Evolutionary conservation across 306 rosid species (phyloP).

Genomic region (Vigna reflexopilosa): DNA sequence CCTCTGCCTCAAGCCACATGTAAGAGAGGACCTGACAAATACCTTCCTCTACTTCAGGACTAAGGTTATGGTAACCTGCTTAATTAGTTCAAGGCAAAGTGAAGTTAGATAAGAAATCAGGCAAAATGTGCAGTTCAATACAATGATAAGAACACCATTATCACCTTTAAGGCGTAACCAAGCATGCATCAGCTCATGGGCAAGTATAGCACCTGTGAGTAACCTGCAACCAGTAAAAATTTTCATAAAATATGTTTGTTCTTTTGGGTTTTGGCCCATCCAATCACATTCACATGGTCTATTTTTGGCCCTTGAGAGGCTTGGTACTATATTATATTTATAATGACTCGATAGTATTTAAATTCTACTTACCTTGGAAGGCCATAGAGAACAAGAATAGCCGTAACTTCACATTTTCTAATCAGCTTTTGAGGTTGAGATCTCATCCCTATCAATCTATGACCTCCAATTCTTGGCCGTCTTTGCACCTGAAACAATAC

Average conservation of each 20-base stretch:
- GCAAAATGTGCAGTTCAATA: not conserved
- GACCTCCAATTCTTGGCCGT: conserved; percentile 50
- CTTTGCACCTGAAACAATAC: conserved; percentile 49
- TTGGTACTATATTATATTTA: not conserved
- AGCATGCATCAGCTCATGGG: conserved; percentile 98
- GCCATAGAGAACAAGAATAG: conserved; percentile 96
- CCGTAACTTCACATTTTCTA: conserved; percentile 90
- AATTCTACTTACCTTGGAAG: conserved; percentile 79
- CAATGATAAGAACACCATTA: conserved; percentile 37
- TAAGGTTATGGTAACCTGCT: conserved; percentile 79
- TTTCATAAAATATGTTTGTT: not conserved
- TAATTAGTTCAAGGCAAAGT: conserved; percentile 6
- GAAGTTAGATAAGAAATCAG: conserved; percentile 13
- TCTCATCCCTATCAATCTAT: conserved; percentile 57
- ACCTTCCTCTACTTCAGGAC: conserved; percentile 91
- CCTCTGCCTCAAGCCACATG: conserved; percentile 98
- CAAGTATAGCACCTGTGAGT: conserved; percentile 98
- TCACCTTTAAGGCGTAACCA: conserved; percentile 96
- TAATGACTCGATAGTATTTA: not conserved
- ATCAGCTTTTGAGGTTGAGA: conserved; percentile 76
- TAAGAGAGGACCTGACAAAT: conserved; percentile 92
- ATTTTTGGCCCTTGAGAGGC: not conserved
- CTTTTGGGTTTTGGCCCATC: too few species aligned
- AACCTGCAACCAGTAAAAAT: conserved; percentile 58
- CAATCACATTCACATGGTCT: too few species aligned